phyloP scores from a whole-genome alignment of 2,329 filamentous ascomycete species.

The Byssoonygena ceratinophila region DNA sequence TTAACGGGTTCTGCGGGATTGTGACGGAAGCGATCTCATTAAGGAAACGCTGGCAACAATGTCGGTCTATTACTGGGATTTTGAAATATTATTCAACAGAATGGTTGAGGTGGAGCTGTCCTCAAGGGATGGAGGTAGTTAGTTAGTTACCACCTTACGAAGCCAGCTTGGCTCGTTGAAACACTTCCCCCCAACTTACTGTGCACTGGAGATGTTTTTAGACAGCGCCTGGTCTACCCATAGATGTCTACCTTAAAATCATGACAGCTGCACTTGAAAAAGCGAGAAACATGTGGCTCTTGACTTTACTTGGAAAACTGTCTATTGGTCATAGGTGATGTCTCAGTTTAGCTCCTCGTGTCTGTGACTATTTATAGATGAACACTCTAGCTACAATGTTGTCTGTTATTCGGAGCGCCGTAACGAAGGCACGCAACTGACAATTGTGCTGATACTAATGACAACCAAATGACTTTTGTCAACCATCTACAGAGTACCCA shows the following conservation, averaged over 20 bases:
- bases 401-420: no score
- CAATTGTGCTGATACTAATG: no score
- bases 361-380: background rate
- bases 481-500: no score
- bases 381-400: background rate
- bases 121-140: background rate
- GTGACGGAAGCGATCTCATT: background rate
- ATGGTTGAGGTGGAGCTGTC: background rate
- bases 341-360: background rate
- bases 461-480: no score
- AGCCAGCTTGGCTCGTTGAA: slow-evolving; percentile 6
- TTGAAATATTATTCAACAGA: background rate
- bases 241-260: no score
- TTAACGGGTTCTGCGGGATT: background rate
- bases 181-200: background rate
- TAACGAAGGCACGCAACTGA: no score
- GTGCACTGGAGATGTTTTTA: no score
- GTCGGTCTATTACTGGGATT: background rate
- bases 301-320: background rate
- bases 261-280: background rate
- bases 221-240: background rate
- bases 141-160: background rate
- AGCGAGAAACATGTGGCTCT: background rate
- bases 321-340: background rate
- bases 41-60: background rate